Evolutionary conservation across 306 rosid genomes (phyloP).

Genomic region (Quercus suber): DNA sequence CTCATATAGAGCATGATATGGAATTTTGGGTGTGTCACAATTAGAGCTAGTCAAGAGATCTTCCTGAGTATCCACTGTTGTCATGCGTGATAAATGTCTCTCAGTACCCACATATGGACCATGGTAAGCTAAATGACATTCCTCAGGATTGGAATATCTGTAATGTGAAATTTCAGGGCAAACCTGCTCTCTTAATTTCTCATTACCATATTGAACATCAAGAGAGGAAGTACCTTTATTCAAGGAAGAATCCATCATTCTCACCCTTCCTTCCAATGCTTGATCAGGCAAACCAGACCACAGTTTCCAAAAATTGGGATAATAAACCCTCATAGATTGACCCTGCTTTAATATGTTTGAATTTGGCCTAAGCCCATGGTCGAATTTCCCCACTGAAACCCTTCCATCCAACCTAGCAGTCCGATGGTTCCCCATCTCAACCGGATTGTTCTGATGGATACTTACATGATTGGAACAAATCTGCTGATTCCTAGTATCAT

Average conservation of each 20-base stretch:
- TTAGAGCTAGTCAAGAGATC: background rate
- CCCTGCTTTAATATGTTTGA: slow-evolving; percentile 11
- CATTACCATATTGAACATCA: background rate
- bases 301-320: slow-evolving; percentile 1
- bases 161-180: background rate
- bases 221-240: background rate
- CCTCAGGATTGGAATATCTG: background rate
- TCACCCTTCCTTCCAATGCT: slow-evolving; percentile 3
- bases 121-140: background rate
- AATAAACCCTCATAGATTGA: background rate
- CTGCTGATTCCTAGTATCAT: slow-evolving; percentile 9
- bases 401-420: slow-evolving; percentile 6
- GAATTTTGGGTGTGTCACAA: slow-evolving; percentile 8
- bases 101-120: background rate
- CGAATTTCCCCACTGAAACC: slow-evolving; percentile 1
- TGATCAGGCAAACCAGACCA: background rate
- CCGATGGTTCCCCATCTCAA: slow-evolving; percentile 13
- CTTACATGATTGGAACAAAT: background rate
- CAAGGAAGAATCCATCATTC: background rate
- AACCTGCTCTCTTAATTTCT: background rate
- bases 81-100: background rate
- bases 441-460: background rate
- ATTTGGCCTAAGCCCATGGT: slow-evolving; percentile 3
- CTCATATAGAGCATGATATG: background rate
- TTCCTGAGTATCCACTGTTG: slow-evolving; percentile 6